Evolutionary conservation across 108 stramenopile genomes (phyloP), one percentile per base, ranked within the genome.

Genomic region (Mayamaea pseudoterrestris): DNA sequence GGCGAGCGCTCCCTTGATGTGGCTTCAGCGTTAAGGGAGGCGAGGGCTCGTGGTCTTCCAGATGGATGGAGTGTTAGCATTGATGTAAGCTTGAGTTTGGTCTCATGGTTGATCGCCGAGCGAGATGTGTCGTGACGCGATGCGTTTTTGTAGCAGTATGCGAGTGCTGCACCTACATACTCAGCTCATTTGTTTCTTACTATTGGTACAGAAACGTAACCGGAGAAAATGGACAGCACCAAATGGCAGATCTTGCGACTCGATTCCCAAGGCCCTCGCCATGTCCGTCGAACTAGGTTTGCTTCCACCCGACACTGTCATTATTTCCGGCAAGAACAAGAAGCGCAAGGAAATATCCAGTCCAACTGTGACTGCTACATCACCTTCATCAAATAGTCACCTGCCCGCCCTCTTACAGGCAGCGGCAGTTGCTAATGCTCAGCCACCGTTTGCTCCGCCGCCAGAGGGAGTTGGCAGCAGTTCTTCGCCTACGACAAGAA

Each of bases 161-260:
- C 6, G 5, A 8, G 8, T 37, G 13, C 17, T 35, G 13, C n/a
- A 14, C 13, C 8, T 16, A 21, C 18, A 9, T 24, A 8, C 18
- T n/a, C 9, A 11, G n/a, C 37, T 36, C 37, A 21, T n/a, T n/a
- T n/a, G n/a, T 16, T 58, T 50, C 25, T 50, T 12, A n/a, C 21
- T 49, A 28, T 47, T 12, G n/a, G 20, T 47, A 31, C 18, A 67
- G 66, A 71, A 71, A 64, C 74, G 70, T 25, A 61, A 69, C 41
- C 69, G 74, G 17, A 66, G 74, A 24, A 70, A 67, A 57, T 70
- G 69, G 69, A 68, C 66, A 42, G 57, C 63, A 26, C 63, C 74
- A 18, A 68, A 64, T 46, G 69, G 66, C 13, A 52, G 66, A 16
- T 61, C 60, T 1, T 71, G 68, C 37, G 74, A 75, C 42, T 71